Evolutionary conservation across 805 yeast species (phyloP).

Genomic region (Candida wancherniae): DNA sequence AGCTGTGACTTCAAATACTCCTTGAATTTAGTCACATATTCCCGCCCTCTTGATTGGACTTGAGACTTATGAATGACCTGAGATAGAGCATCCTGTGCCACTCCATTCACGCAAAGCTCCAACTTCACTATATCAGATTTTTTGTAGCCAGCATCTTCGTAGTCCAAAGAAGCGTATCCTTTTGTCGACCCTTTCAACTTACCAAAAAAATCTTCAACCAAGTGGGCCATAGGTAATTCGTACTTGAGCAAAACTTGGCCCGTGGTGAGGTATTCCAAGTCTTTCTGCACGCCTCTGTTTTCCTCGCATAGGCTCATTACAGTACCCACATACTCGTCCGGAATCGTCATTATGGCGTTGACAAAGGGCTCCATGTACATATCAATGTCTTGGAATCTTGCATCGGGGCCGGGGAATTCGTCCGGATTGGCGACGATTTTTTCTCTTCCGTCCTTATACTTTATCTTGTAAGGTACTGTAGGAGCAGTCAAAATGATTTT

Average conservation of each 20-base stretch:
- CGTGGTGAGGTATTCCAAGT: conserved; percentile 66
- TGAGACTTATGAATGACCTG: conserved; percentile 84
- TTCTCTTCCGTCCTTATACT: conserved; percentile 61
- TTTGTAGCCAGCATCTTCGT: conserved; percentile 87
- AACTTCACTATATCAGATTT: conserved; percentile 78
- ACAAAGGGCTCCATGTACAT: conserved; percentile 79
- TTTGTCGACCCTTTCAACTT: conserved; percentile 82
- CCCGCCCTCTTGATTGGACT: conserved; percentile 66
- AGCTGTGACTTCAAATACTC: conserved; percentile 76
- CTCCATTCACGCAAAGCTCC: conserved; percentile 86
- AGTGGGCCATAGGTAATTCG: conserved; percentile 77
- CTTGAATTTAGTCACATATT: conserved; percentile 79
- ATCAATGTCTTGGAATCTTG: conserved; percentile 44
- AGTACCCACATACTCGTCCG: conserved; percentile 80
- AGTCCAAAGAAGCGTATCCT: conserved; percentile 93
- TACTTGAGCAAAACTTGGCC: conserved; percentile 82
- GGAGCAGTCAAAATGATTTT: conserved; percentile 90
- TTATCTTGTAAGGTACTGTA: conserved; percentile 85
- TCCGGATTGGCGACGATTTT: conserved; percentile 81
- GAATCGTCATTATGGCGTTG: conserved; percentile 84
- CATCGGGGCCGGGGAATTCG: conserved; percentile 71
- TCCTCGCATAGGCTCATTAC: conserved; percentile 84
- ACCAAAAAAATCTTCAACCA: conserved; percentile 95
- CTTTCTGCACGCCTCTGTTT: conserved; percentile 79
- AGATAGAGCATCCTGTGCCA: conserved; percentile 85